Percentiles rank a stretch among this genome's conserved stretches.
phyloP scores from a whole-genome alignment of 1,284 basidiomycete genomes.

The Marasmius tenuissimus region DNA sequence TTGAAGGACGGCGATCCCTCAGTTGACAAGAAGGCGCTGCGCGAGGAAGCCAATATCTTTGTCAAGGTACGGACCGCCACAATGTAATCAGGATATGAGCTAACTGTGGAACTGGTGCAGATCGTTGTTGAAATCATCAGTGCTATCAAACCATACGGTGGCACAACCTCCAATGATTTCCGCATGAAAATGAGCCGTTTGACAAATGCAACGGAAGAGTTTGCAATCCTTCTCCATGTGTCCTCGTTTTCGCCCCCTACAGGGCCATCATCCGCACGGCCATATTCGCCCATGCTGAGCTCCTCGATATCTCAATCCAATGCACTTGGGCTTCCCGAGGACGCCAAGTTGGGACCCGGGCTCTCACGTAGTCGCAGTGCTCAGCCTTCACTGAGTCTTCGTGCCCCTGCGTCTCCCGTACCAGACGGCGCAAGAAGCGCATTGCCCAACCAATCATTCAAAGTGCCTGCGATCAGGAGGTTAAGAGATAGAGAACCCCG shows the following conservation, averaged over 20 bases:
- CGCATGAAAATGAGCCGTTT: constrained; percentile 69
- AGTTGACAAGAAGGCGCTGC: constrained; percentile 55
- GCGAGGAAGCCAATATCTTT: constrained; percentile 72
- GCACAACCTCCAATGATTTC: constrained; percentile 53
- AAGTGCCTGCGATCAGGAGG: constrained; percentile 11
- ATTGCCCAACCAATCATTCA: constrained; percentile 12
- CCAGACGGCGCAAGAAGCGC: constrained; percentile 43
- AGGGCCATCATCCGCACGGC: constrained; percentile 43
- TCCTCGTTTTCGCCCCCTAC: constrained; percentile 72
- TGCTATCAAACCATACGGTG: constrained; percentile 59
- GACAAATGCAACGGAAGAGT: constrained; percentile 76
- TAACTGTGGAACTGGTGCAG: constrained; percentile 34
- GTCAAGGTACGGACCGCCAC: constrained; percentile 54
- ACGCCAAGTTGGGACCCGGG: constrained; percentile 39
- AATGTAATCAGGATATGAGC: background rate
- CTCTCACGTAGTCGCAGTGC: constrained; percentile 64
- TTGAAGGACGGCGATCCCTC: constrained; percentile 49
- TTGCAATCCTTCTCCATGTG: constrained; percentile 75
- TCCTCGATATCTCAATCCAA: constrained; percentile 5
- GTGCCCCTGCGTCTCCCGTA: constrained; percentile 32
- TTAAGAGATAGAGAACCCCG: constrained; percentile 10
- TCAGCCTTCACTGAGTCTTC: constrained; percentile 43
- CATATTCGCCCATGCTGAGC: constrained; percentile 58
- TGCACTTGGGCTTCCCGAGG: background rate
- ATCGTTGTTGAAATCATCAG: constrained; percentile 68